phyloP scores from a whole-genome alignment of 768 basidiomycete genomes.

The Leccinum subgranulosum region DNA sequence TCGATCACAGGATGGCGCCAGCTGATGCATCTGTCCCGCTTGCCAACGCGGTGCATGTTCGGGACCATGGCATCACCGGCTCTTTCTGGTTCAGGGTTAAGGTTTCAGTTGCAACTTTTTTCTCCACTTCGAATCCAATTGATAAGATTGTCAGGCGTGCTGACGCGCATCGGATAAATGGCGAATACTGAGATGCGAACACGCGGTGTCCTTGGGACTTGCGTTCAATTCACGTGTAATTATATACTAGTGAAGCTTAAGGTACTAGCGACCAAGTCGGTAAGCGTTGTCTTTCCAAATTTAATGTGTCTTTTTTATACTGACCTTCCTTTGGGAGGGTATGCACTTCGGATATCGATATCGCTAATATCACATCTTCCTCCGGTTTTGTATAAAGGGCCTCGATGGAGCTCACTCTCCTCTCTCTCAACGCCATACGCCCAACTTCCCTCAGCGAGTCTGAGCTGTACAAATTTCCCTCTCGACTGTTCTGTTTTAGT shows the following conservation, averaged over 20 bases:
- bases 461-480: slow-evolving; percentile 23
- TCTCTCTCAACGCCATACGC: slow-evolving; percentile 6
- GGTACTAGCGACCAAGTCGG: slow-evolving; percentile 28
- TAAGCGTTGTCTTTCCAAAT: slow-evolving; percentile 22
- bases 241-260: slow-evolving; percentile 29
- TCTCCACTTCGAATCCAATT: slow-evolving; percentile 6
- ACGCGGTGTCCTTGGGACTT: slow-evolving; percentile 28
- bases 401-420: slow-evolving; percentile 2
- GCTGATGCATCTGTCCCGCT: background rate
- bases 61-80: slow-evolving; percentile 3
- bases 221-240: slow-evolving; percentile 23
- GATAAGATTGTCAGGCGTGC: background rate
- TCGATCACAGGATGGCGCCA: slow-evolving; percentile 17
- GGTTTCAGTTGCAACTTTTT: slow-evolving; percentile 12
- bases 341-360: slow-evolving; percentile 19
- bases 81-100: slow-evolving; percentile 12
- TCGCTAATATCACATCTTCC: slow-evolving; percentile 17
- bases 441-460: slow-evolving; percentile 23
- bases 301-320: slow-evolving; percentile 27
- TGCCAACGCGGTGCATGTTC: background rate
- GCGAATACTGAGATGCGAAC: slow-evolving; percentile 21
- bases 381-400: slow-evolving; percentile 28
- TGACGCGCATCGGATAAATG: slow-evolving; percentile 7
- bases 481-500: slow-evolving; percentile 12
- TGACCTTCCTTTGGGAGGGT: slow-evolving; percentile 20